These are phyloP conservation scores for Aureobasidium pullulans DNA, from an alignment of 2,329 filamentous ascomycete genomes.

Conservation along the genomic window DNA sequence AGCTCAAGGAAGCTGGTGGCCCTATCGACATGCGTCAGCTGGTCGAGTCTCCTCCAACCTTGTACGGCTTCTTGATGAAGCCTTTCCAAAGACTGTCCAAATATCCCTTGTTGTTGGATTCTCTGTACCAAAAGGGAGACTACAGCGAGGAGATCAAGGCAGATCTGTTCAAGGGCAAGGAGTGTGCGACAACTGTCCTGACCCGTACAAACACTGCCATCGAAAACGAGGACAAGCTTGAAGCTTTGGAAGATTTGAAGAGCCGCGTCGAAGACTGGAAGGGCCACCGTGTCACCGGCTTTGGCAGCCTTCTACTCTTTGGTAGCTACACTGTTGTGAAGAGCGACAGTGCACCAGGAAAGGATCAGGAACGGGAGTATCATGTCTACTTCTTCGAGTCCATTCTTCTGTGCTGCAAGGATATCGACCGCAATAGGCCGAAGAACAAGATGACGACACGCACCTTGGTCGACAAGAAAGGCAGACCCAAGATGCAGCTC, in stretches of 20 bases:
- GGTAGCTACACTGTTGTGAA: constrained; percentile 90
- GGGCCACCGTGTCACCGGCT: constrained; percentile 80
- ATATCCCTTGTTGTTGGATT: constrained; percentile 83
- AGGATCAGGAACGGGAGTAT: constrained; percentile 92
- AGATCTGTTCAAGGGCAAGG: constrained; percentile 70
- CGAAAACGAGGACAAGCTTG: constrained; percentile 74
- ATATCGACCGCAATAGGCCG: constrained; percentile 75
- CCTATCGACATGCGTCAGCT: constrained; percentile 55
- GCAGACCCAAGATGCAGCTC: constrained; percentile 72
- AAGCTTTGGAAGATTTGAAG: constrained; percentile 76
- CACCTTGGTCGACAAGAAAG: constrained; percentile 59
- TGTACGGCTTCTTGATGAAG: constrained; percentile 90
- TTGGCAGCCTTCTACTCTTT: constrained; percentile 79
- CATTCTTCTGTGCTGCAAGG: constrained; percentile 95
- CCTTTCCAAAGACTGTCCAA: constrained; percentile 94
- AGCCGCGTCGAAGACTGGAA: constrained; percentile 94
- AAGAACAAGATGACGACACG: constrained; percentile 69
- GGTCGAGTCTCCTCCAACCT: constrained; percentile 75
- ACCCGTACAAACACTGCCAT: constrained; percentile 85
- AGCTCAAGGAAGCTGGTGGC: constrained; percentile 67
- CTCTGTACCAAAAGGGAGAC: constrained; percentile 76
- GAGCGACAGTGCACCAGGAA: constrained; percentile 51
- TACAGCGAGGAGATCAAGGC: constrained; percentile 61
- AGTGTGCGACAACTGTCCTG: constrained; percentile 73
- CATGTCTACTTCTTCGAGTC: constrained; percentile 96